These are phyloP conservation scores for Ceriops zippeliana DNA, from an alignment of 345 rosid species.

Conservation along the genomic window DNA sequence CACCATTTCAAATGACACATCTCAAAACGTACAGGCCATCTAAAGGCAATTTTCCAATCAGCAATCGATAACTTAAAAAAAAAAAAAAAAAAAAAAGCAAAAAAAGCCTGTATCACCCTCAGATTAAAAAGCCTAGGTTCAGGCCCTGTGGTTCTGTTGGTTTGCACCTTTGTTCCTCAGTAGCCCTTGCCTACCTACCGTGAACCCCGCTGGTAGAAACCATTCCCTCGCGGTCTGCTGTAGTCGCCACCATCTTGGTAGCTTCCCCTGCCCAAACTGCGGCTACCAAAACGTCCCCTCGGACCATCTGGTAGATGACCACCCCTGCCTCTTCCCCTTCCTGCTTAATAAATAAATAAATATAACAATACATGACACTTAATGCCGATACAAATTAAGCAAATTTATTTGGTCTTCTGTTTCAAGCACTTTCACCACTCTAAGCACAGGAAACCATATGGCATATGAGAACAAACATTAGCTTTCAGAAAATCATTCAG, in stretches of 20 bases:
- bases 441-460: not conserved
- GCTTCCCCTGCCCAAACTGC: constrained; percentile 56
- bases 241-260: constrained; percentile 62
- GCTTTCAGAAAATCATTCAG: not conserved
- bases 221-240: constrained; percentile 65
- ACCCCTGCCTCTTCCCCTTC: constrained; percentile 83
- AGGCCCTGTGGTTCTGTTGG: constrained; percentile 9
- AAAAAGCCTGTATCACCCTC: constrained; percentile 4
- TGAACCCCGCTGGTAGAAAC: constrained; percentile 55
- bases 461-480: not conserved
- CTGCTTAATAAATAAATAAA: constrained; percentile 19
- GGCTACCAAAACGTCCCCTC: constrained; percentile 33
- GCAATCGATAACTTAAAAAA: constrained; percentile 22
- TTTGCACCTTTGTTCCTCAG: not conserved
- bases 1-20: constrained; percentile 14
- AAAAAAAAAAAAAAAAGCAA: no score
- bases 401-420: not conserved
- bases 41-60: constrained; percentile 25
- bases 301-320: constrained; percentile 61
- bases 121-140: constrained; percentile 20
- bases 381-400: not conserved
- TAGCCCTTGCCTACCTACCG: constrained; percentile 44
- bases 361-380: not conserved
- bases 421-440: not conserved
- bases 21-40: constrained; percentile 13